These are phyloP conservation scores for Narthecium ossifragum DNA, from an alignment of 106 monocot genomes.

Conservation along the genomic window DNA sequence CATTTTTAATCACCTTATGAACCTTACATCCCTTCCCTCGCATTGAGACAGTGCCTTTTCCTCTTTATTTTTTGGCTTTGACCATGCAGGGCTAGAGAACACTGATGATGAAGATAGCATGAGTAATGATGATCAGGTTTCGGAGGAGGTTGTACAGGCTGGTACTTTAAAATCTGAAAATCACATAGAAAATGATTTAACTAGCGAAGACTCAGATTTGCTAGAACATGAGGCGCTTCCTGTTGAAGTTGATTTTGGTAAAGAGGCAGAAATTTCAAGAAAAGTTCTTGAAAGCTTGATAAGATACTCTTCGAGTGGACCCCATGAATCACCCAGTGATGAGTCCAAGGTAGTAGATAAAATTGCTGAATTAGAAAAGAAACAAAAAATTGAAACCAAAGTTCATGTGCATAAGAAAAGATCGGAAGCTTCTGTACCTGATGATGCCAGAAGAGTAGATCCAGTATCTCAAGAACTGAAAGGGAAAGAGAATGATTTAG, in stretches of 20 bases:
- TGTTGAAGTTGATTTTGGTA: slow-evolving; percentile 34
- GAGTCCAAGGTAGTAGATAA: slow-evolving; percentile 23
- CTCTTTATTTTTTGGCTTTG: neutral
- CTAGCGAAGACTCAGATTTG: slow-evolving; percentile 6
- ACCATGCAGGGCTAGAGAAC: slow-evolving; percentile 5
- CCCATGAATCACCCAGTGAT: slow-evolving; percentile 13
- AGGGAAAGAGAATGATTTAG: slow-evolving; percentile 40
- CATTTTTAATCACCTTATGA: too few relatives aligned
- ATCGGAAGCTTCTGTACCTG: neutral
- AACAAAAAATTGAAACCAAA: slow-evolving; percentile 11
- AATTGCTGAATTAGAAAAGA: slow-evolving; percentile 1
- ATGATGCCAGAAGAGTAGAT: slow-evolving; percentile 15
- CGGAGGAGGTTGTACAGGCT: slow-evolving; percentile 8
- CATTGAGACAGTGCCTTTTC: neutral
- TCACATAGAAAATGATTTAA: too few relatives aligned
- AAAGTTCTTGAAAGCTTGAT: slow-evolving; percentile 74
- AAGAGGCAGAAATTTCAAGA: slow-evolving; percentile 67
- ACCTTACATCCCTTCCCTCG: neutral
- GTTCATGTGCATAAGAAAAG: slow-evolving; percentile 10
- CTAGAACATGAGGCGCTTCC: slow-evolving; percentile 6
- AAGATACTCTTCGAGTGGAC: slow-evolving; percentile 21
- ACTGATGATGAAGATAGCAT: slow-evolving; percentile 18
- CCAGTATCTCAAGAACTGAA: slow-evolving; percentile 10
- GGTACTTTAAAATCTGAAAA: too few relatives aligned
- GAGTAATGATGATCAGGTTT: slow-evolving; percentile 6